Base-by-base conservation (phyloP, 495 filamentous ascomycete genomes). In the Rhypophila decipiens region DNA sequence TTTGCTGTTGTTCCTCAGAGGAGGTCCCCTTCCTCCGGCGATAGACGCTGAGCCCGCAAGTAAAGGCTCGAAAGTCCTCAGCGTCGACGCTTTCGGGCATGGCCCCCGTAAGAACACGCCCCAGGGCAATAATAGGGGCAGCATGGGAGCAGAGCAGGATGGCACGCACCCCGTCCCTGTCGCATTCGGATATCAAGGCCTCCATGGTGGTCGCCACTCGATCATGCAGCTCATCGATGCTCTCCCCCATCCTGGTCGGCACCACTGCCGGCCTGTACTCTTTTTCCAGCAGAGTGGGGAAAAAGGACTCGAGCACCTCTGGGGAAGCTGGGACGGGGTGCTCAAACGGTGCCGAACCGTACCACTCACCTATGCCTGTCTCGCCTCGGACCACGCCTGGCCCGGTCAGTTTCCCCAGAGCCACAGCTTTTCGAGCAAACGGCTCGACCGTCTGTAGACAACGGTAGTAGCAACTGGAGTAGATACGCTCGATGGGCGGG, bases 111-210 rank as follows among this genome's bases (percentile, higher is more conserved):
- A 98, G 68, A 4, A 75, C 79, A 11, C 93, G 76, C 2, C 90
- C 93, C 45, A 89, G 82, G 5, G 85, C 85, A 57, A 98, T 94
- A 56, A 96, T 72, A 12, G 80, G 76, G 18, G 93, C 93, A 0
- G 91, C 93, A 70, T 98, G 93, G n/a, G 88, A 83, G 63, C 86
- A 95, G 12, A 98, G 76, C 19, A 95, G 52, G 13, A 96, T 70
- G 0, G 87, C 71, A 40, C 79, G 84, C 5, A 70, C 65, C 24
- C 77, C 75, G 37, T 79, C 73, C 17, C 60, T 56, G 58, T 98
- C 93, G 24, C 85, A 76, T 31, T 78, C 68, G 42, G 74, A 69
- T 54, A 98, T 89, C 41, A 97, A 76, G 5, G 67, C 69, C 13
- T 79, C 67, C 18, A 96, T 71, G 1, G 83, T 74, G 24, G 80